Conservation (phyloP, 495 filamentous ascomycete species). For the Penicillium mononematosum region DNA sequence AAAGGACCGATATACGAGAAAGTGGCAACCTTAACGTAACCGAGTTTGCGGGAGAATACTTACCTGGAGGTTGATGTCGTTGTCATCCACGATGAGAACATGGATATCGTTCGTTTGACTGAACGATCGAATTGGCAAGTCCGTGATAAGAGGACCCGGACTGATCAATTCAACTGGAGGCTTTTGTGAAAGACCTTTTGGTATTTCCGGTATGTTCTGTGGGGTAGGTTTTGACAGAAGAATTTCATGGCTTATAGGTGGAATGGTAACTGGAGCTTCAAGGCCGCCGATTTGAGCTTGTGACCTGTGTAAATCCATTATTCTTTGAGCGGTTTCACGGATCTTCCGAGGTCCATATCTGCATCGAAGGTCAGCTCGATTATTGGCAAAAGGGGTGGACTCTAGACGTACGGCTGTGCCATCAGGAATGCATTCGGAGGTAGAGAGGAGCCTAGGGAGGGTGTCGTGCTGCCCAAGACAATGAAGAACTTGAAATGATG, state of each 20-base stretch:
- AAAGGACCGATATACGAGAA: neutral
- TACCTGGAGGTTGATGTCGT: slow-evolving; percentile 37
- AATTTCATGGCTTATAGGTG: neutral
- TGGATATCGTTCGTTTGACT: slow-evolving; percentile 4
- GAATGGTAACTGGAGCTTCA: neutral
- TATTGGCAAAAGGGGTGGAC: neutral
- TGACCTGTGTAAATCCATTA: slow-evolving; percentile 4
- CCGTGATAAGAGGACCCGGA: neutral
- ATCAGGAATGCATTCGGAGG: slow-evolving; percentile 14
- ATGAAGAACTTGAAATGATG: slow-evolving; percentile 18
- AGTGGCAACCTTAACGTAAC: neutral
- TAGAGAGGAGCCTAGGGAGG: neutral
- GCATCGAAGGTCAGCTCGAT: neutral
- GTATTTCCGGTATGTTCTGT: neutral
- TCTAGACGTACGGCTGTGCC: slow-evolving; percentile 19
- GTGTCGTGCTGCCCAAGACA: slow-evolving; percentile 13
- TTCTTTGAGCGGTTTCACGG: slow-evolving; percentile 2
- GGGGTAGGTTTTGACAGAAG: neutral
- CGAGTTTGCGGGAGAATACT: neutral
- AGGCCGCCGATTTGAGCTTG: neutral
- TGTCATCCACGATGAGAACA: slow-evolving; percentile 41
- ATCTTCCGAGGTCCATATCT: slow-evolving; percentile 23
- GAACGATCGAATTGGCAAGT: neutral
- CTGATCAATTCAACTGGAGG: neutral
- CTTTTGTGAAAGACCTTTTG: neutral